Evolutionary conservation across 345 rosid genomes (phyloP).

Genomic region (Theobroma cacao): DNA sequence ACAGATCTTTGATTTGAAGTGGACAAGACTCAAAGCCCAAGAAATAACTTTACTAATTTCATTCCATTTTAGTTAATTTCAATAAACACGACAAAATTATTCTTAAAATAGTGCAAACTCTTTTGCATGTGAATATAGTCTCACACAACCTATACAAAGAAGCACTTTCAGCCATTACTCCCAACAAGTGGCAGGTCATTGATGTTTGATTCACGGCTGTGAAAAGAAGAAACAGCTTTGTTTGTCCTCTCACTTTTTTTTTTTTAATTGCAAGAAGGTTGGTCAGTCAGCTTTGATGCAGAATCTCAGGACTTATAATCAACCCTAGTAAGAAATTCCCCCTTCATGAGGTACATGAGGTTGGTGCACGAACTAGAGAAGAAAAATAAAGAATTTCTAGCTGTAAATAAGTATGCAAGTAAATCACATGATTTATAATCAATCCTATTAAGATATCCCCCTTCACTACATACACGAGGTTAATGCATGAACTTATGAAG

Average conservation of each 20-base stretch:
- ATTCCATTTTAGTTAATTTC: neutral
- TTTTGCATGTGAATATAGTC: neutral
- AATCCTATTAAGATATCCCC: no score
- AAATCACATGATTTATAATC: no score
- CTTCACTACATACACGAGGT: no score
- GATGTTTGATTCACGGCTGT: neutral
- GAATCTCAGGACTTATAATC: neutral
- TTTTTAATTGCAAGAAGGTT: neutral
- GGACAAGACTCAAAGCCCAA: neutral
- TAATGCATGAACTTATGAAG: no score
- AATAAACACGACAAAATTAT: neutral
- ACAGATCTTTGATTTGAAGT: neutral
- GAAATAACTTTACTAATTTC: neutral
- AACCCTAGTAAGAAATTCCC: neutral
- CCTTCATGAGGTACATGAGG: neutral
- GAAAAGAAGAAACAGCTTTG: neutral
- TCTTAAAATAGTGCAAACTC: neutral
- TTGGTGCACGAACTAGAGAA: neutral
- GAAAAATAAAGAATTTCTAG: neutral
- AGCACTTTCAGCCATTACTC: neutral
- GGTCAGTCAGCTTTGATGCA: neutral
- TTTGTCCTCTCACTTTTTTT: neutral
- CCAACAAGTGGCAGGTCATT: neutral
- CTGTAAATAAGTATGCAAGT: no score
- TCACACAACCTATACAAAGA: neutral